These are phyloP conservation scores for Peterozyma xylosa DNA, from an alignment of 805 yeast species.

Conservation along the genomic window DNA sequence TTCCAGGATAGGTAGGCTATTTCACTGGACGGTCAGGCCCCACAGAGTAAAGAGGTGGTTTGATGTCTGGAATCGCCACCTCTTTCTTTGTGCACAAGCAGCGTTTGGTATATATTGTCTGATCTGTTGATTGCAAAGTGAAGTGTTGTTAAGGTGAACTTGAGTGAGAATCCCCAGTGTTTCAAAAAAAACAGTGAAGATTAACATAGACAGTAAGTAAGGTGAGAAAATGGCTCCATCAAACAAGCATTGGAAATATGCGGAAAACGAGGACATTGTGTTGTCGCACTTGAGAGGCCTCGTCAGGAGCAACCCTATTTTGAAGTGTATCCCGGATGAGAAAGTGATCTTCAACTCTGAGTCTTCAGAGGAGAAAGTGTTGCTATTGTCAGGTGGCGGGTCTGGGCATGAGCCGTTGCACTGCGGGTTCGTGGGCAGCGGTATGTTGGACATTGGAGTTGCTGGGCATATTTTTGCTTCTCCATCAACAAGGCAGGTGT, in stretches of 20 bases:
- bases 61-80: too few species aligned
- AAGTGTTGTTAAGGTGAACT: too few species aligned
- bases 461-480: constrained; percentile 91
- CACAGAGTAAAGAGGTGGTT: too few species aligned
- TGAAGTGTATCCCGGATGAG: constrained; percentile 47
- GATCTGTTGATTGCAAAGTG: too few species aligned
- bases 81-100: too few species aligned
- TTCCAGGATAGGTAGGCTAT: too few species aligned
- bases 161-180: too few species aligned
- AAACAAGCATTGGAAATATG: neutral
- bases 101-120: too few species aligned
- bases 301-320: constrained; percentile 44
- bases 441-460: constrained; percentile 79
- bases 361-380: constrained; percentile 44
- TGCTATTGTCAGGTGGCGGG: constrained; percentile 77
- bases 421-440: constrained; percentile 84
- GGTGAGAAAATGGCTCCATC: neutral
- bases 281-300: constrained; percentile 43
- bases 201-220: too few species aligned
- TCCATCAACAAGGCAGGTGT: constrained; percentile 86
- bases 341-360: constrained; percentile 38
- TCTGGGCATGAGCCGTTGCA: constrained; percentile 93
- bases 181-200: too few species aligned
- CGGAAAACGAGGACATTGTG: constrained; percentile 10
- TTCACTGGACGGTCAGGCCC: too few species aligned